Evolutionary conservation across 208 protist genomes (phyloP).

Genomic region (Acanthamoeba royreba): DNA sequence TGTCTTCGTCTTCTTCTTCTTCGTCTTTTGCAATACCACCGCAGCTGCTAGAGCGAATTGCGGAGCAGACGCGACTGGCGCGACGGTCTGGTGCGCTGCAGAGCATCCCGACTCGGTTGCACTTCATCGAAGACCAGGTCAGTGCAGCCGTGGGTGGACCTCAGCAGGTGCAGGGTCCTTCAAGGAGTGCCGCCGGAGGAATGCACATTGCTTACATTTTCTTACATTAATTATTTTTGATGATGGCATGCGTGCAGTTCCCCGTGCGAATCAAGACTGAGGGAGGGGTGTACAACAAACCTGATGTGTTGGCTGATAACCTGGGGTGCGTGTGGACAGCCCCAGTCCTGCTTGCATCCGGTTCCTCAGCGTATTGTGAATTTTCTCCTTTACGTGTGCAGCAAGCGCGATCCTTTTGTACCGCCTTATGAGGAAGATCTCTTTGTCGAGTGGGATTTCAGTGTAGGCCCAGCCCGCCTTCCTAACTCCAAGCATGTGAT

Average conservation of each 20-base stretch:
- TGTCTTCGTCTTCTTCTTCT: background rate
- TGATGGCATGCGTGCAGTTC: too few species aligned
- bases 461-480: background rate
- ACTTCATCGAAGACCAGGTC: background rate
- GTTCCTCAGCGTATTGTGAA: too few species aligned
- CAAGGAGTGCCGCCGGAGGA: too few species aligned
- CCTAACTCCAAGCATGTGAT: background rate
- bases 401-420: background rate
- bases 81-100: background rate
- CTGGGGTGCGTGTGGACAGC: background rate
- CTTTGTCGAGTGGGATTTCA: background rate
- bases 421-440: constrained; percentile 31
- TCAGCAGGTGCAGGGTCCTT: too few species aligned
- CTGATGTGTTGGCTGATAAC: background rate
- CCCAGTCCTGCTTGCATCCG: too few species aligned
- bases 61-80: background rate
- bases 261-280: background rate
- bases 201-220: too few species aligned
- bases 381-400: background rate
- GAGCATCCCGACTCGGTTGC: background rate
- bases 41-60: background rate
- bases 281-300: background rate
- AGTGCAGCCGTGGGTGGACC: too few species aligned
- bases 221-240: too few species aligned
- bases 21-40: too few species aligned